phyloP scores from a whole-genome alignment of 495 filamentous ascomycete genomes.

The Xylaria bambusicola region DNA sequence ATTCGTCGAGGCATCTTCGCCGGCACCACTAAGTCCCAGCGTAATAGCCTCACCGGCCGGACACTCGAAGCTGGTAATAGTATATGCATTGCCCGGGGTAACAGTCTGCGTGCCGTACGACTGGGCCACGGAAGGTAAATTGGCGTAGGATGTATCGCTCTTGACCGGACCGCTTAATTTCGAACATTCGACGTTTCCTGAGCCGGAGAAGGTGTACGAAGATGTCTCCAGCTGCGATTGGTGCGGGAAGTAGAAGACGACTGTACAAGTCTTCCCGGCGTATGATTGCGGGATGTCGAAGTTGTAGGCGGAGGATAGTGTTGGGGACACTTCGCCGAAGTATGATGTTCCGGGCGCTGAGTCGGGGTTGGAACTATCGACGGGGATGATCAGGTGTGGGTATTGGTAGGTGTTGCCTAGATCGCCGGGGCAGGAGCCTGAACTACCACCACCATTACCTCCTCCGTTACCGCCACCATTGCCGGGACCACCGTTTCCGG shows the following conservation, averaged over 20 bases:
- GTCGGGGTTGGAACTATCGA: slow-evolving; percentile 58
- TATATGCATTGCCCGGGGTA: slow-evolving; percentile 57
- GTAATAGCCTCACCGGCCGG: slow-evolving; percentile 52
- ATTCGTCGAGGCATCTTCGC: slow-evolving; percentile 43
- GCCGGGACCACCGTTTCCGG: neutral
- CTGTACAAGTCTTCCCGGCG: slow-evolving; percentile 60
- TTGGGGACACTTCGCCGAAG: slow-evolving; percentile 56
- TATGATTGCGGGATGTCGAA: slow-evolving; percentile 63
- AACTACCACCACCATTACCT: too few species aligned
- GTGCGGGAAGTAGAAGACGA: slow-evolving; percentile 67
- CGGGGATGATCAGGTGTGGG: slow-evolving; percentile 68
- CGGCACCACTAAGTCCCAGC: slow-evolving; percentile 53
- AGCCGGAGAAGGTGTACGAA: slow-evolving; percentile 58
- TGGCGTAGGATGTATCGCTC: slow-evolving; percentile 53
- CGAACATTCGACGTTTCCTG: slow-evolving; percentile 58
- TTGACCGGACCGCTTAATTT: slow-evolving; percentile 44
- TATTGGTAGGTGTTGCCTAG: slow-evolving; percentile 57
- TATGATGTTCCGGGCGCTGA: slow-evolving; percentile 53
- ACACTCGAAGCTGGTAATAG: slow-evolving; percentile 59
- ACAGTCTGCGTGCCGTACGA: slow-evolving; percentile 53
- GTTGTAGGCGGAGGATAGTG: slow-evolving; percentile 65
- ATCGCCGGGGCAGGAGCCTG: slow-evolving; percentile 50
- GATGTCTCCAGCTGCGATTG: slow-evolving; percentile 55
- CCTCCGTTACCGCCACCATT: neutral
- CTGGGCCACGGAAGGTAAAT: slow-evolving; percentile 44